Conservation (phyloP, 2,329 filamentous ascomycete genomes). For the Grosmannia serpens region DNA sequence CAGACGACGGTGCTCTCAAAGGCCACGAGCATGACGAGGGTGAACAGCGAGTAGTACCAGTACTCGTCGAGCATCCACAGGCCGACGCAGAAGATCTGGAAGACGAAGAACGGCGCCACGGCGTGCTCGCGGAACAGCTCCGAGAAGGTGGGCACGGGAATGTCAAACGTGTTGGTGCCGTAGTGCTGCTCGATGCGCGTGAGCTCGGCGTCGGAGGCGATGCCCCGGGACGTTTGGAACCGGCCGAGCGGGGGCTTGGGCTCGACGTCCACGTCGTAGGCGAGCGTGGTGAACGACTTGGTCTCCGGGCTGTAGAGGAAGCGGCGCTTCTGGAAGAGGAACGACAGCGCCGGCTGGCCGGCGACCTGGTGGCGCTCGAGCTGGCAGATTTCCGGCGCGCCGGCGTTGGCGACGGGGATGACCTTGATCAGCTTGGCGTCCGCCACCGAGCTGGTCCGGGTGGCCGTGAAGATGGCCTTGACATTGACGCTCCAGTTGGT, state of each 20-base stretch:
- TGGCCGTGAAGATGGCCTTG: conserved; percentile 69
- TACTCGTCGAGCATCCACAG: conserved; percentile 99
- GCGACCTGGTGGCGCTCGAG: conserved; percentile 65
- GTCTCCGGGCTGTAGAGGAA: conserved; percentile 71
- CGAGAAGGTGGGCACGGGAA: conserved; percentile 87
- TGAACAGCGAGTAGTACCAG: conserved; percentile 99
- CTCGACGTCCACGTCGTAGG: conserved; percentile 73
- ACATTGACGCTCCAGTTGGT: conserved; percentile 96
- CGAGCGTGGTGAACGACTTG: conserved; percentile 68
- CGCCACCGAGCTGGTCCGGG: conserved; percentile 54
- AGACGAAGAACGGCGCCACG: conserved; percentile 97
- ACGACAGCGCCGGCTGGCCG: conserved; percentile 68
- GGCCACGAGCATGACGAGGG: conserved; percentile 92
- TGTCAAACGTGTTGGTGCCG: conserved; percentile 92
- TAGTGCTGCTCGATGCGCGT: conserved; percentile 81
- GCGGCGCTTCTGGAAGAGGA: conserved; percentile 95
- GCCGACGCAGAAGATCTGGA: conserved; percentile 97
- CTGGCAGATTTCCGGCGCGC: conserved; percentile 75
- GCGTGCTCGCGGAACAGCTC: conserved; percentile 98
- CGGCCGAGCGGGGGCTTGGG: conserved; percentile 67
- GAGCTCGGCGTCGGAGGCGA: conserved; percentile 63
- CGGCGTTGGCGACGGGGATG: conserved; percentile 79
- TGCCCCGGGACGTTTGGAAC: conserved; percentile 72
- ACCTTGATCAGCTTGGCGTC: conserved; percentile 85
- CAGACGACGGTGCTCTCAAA: conserved; percentile 99